phyloP scores from a whole-genome alignment of 257 asterid genomes.

The Ocimum tenuiflorum region DNA sequence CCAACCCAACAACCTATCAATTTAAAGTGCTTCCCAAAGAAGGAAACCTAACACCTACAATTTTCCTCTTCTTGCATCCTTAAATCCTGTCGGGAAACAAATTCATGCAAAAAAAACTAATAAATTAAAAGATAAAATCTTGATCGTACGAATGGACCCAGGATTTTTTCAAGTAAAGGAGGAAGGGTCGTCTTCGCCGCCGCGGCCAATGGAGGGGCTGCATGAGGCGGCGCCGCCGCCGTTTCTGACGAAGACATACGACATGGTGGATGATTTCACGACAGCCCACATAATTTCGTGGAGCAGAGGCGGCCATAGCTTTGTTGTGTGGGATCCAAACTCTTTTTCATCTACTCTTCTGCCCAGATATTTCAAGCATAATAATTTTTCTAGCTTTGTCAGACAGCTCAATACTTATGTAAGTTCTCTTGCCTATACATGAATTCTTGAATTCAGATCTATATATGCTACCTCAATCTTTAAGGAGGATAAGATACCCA shows the following conservation, averaged over 20 bases:
- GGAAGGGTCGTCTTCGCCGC: slow-evolving; percentile 25
- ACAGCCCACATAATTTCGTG: slow-evolving; percentile 52
- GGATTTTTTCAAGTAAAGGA: slow-evolving; percentile 32
- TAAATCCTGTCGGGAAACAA: neutral
- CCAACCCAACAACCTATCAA: slow-evolving; percentile 8
- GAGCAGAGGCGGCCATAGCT: slow-evolving; percentile 70
- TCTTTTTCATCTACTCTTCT: slow-evolving; percentile 44
- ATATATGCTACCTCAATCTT: too few species aligned
- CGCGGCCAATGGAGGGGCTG: slow-evolving; percentile 62
- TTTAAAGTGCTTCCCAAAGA: slow-evolving; percentile 12
- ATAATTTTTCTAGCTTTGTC: slow-evolving; percentile 42
- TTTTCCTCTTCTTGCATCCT: neutral
- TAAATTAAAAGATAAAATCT: neutral
- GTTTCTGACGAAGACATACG: slow-evolving; percentile 60
- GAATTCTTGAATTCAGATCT: too few species aligned
- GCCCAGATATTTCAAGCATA: slow-evolving; percentile 62
- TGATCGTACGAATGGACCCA: slow-evolving; percentile 26
- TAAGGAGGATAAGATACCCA: too few species aligned
- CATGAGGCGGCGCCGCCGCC: slow-evolving; percentile 67
- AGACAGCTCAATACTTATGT: slow-evolving; percentile 69
- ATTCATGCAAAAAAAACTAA: neutral
- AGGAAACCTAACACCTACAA: slow-evolving; percentile 2
- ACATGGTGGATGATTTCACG: slow-evolving; percentile 57
- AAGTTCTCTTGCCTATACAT: neutral
- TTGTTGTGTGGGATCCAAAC: slow-evolving; percentile 70